A percentile compares a stretch with the other conserved stretches of the same genome.
Conservation (phyloP, 2,329 filamentous ascomycete genomes). For the Colletotrichum abscissum region DNA sequence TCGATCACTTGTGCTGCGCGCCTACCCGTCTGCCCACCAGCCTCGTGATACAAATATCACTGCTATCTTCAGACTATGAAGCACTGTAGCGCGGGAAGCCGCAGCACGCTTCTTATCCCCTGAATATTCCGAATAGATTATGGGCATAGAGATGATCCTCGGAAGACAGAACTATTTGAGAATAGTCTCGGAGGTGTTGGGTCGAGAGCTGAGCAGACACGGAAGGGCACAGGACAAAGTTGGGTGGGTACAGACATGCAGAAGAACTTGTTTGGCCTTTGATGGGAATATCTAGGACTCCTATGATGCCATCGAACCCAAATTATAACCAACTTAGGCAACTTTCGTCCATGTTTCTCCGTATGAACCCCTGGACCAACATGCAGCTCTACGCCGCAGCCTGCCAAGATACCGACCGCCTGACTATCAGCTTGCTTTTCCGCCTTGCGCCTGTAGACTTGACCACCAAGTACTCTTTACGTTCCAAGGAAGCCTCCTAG, state of each 20-base stretch:
- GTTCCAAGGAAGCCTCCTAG: neutral
- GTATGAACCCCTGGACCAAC: neutral
- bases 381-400: neutral
- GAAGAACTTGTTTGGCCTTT: neutral
- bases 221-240: neutral
- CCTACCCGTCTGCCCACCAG: neutral
- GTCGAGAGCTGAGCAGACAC: neutral
- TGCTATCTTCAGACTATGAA: neutral
- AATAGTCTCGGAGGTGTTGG: neutral
- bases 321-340: neutral
- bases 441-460: neutral
- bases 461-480: neutral
- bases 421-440: neutral
- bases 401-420: neutral
- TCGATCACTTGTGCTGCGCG: neutral
- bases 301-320: neutral
- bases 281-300: neutral
- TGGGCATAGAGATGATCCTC: neutral
- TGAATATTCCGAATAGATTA: neutral
- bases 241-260: neutral
- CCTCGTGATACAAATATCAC: neutral
- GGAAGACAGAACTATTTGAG: neutral
- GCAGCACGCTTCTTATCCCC: neutral
- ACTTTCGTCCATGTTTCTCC: neutral
- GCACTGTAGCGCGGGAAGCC: neutral